These are phyloP conservation scores for Claviceps lovelessii DNA, from an alignment of 2,329 filamentous ascomycete genomes.

Conservation along the genomic window DNA sequence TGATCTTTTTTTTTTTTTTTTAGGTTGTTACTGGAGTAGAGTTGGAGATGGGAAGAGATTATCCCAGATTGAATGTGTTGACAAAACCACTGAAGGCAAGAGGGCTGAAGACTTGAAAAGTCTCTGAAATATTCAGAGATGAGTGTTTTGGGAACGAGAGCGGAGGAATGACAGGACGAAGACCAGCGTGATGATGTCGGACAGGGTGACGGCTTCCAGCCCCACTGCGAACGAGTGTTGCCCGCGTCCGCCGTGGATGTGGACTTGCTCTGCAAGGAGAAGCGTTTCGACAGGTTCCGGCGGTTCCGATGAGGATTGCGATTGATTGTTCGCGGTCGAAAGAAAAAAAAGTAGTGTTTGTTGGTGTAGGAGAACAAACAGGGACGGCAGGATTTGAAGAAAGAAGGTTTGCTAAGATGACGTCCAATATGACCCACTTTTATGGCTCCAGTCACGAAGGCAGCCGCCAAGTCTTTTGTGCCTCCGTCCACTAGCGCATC, in stretches of 20 bases:
- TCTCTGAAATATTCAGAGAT: background rate
- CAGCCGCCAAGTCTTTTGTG: background rate
- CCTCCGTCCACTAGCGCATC: no score
- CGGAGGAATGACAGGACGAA: background rate
- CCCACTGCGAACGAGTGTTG: background rate
- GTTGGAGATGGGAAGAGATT: background rate
- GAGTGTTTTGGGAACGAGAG: background rate
- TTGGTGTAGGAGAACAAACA: background rate
- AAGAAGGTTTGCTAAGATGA: slow-evolving; percentile 8
- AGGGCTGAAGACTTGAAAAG: background rate
- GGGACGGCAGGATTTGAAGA: background rate
- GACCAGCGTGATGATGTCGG: background rate
- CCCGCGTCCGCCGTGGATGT: background rate
- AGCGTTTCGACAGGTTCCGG: background rate
- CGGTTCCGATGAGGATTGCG: background rate
- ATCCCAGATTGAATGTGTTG: background rate
- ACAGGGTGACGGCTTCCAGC: background rate
- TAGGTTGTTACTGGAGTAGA: background rate
- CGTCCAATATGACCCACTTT: slow-evolving; percentile 7
- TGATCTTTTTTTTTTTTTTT: background rate
- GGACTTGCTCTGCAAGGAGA: background rate
- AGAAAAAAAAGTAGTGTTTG: background rate
- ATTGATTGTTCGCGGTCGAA: background rate
- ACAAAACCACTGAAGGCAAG: background rate
- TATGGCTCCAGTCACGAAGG: background rate